These are phyloP conservation scores for Immersiella caudata DNA, from an alignment of 495 filamentous ascomycete genomes.

Conservation along the genomic window DNA sequence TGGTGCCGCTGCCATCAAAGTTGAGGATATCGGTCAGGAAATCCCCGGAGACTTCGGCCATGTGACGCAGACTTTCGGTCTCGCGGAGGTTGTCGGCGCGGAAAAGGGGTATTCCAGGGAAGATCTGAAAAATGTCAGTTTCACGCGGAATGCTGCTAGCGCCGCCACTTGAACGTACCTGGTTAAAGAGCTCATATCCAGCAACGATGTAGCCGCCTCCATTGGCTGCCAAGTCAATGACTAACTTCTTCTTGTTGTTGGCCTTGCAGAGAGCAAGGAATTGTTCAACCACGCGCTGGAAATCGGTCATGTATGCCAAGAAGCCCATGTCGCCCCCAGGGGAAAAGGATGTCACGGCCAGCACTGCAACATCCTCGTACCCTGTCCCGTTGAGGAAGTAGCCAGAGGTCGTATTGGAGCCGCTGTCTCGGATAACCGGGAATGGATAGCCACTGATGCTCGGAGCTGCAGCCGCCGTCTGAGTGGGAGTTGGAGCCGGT, in stretches of 20 bases:
- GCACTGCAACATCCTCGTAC: slow-evolving; percentile 46
- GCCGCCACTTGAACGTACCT: no score
- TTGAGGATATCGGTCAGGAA: slow-evolving; percentile 23
- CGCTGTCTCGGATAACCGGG: slow-evolving; percentile 28
- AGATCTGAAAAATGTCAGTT: slow-evolving; percentile 17
- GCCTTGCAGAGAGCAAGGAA: slow-evolving; percentile 44
- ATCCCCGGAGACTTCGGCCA: slow-evolving; percentile 27
- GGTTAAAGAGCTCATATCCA: slow-evolving; percentile 47
- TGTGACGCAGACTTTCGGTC: slow-evolving; percentile 28
- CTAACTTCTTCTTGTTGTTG: slow-evolving; percentile 50
- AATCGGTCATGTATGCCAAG: slow-evolving; percentile 34
- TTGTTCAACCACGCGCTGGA: slow-evolving; percentile 41
- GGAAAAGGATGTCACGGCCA: slow-evolving; percentile 33
- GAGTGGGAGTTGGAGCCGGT: slow-evolving; percentile 7
- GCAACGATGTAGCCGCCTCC: slow-evolving; percentile 54
- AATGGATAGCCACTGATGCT: slow-evolving; percentile 29
- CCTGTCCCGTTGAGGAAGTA: slow-evolving; percentile 45
- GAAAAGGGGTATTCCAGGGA: slow-evolving; percentile 33
- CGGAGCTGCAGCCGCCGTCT: slow-evolving; percentile 9
- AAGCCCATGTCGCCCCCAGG: slow-evolving; percentile 19
- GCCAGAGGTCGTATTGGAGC: slow-evolving; percentile 33
- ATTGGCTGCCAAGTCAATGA: slow-evolving; percentile 62
- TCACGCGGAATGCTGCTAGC: no score
- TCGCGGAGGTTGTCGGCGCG: slow-evolving; percentile 39
- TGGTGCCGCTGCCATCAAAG: slow-evolving; percentile 18